Base-by-base conservation (phyloP, 495 filamentous ascomycete genomes). In the Thermochaetoides thermophila region DNA sequence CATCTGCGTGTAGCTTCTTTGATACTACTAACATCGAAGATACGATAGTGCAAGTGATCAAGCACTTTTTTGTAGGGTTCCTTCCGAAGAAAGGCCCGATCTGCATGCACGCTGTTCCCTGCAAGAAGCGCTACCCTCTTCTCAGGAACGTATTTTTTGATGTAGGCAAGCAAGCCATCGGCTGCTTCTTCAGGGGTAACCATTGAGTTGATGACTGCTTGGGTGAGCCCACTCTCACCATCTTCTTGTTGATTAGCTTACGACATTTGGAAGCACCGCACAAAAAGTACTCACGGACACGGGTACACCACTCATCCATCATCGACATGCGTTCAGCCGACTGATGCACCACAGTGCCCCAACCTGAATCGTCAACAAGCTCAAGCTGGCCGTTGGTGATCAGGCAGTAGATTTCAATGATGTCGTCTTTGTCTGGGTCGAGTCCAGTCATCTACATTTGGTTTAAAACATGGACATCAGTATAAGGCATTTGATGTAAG, bases 401-500 rank as follows among this genome's bases (percentile, higher is more conserved):
- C 58, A 91, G 80, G 60, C 89, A 97, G 55, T 78, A 89, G 19
- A 97, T 79, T 49, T 91, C 83, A 43, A 97, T 72, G 47, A 97
- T 92, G 11, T 73, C 69, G 46, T 96, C 91, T 13, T 55, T 70
- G 18, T 78, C 70, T 2, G 73, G 61, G 52, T 93, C 65, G 3
- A 97, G 73, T 3, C 89, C 89, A 3, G 91, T 95, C 89, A 97
- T 97, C 85, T 94, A 17, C 14, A 8, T 14, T 15, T 6, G 7
- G 20, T n/a, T n/a, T n/a, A n/a, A n/a, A n/a, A n/a, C n/a, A n/a
- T n/a, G n/a, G n/a, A n/a, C n/a, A n/a, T n/a, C n/a, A n/a, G n/a
- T n/a, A n/a, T n/a, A n/a, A n/a, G n/a, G n/a, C n/a, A n/a, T n/a
- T n/a, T n/a, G n/a, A n/a, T n/a, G n/a, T n/a, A n/a, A n/a, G n/a